These are phyloP conservation scores for Aspergillus bridgeri DNA, from an alignment of 495 filamentous ascomycete species.

Conservation along the genomic window DNA sequence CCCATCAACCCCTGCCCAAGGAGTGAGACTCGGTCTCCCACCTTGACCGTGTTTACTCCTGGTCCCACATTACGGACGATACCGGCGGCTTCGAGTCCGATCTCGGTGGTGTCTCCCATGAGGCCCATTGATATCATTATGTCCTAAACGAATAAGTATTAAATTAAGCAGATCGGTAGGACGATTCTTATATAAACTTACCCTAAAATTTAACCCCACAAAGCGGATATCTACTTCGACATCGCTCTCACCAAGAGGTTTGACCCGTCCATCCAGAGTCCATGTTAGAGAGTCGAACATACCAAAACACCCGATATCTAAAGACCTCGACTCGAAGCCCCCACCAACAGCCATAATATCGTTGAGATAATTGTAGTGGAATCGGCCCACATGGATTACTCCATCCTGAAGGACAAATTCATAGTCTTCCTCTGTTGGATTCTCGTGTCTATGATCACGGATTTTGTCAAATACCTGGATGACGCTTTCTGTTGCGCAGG, in stretches of 20 bases:
- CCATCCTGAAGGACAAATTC: slow-evolving; percentile 31
- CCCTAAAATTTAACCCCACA: slow-evolving; percentile 41
- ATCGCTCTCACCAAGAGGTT: slow-evolving; percentile 15
- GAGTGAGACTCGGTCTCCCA: slow-evolving; percentile 41
- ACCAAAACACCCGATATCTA: slow-evolving; percentile 21
- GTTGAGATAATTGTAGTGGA: slow-evolving; percentile 21
- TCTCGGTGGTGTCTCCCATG: slow-evolving; percentile 15
- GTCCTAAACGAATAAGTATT: slow-evolving; percentile 24
- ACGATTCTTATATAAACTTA: background rate
- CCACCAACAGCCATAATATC: slow-evolving; percentile 9
- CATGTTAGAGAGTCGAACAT: slow-evolving; percentile 25
- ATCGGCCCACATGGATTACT: slow-evolving; percentile 20
- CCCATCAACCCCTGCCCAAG: slow-evolving; percentile 8
- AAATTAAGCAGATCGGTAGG: too few relatives aligned
- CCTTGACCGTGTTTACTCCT: slow-evolving; percentile 28
- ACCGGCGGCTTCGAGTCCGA: slow-evolving; percentile 34
- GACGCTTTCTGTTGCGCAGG: slow-evolving; percentile 7
- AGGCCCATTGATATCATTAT: slow-evolving; percentile 33
- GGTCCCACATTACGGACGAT: slow-evolving; percentile 37
- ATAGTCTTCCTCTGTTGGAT: slow-evolving; percentile 21
- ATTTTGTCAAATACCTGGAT: slow-evolving; percentile 22
- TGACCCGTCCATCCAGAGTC: slow-evolving; percentile 2
- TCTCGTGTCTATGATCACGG: background rate
- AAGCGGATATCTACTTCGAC: slow-evolving; percentile 34
- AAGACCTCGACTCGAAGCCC: background rate